Percentiles rank a stretch among this genome's conserved stretches.
These are phyloP conservation scores for Ustilago esculenta DNA, from an alignment of 1,284 basidiomycete species.

Conservation along the genomic window DNA sequence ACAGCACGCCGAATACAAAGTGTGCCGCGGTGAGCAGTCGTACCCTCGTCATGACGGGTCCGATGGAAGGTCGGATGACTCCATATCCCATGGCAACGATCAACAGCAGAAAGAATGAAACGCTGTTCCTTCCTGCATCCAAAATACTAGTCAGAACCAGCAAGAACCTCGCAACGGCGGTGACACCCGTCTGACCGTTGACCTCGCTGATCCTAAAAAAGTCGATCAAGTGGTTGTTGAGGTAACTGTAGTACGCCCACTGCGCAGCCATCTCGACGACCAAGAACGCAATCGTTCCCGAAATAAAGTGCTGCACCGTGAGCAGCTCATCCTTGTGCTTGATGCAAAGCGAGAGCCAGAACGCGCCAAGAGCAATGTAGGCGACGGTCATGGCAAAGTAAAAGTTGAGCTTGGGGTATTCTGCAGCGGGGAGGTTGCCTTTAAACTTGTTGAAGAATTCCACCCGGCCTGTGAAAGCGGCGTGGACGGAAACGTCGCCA, in stretches of 20 bases:
- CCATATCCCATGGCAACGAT: constrained; percentile 74
- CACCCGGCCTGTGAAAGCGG: constrained; percentile 82
- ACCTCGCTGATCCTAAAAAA: constrained; percentile 54
- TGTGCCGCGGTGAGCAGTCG: constrained; percentile 81
- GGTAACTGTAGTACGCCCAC: constrained; percentile 59
- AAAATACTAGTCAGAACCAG: constrained; percentile 72
- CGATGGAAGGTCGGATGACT: constrained; percentile 75
- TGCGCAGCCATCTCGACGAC: constrained; percentile 89
- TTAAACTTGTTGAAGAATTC: constrained; percentile 88
- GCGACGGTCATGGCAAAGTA: constrained; percentile 84
- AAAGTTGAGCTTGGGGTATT: constrained; percentile 98
- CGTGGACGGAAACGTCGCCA: constrained; percentile 70
- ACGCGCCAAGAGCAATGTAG: constrained; percentile 76
- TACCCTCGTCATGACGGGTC: constrained; percentile 80
- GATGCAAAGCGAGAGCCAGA: constrained; percentile 87
- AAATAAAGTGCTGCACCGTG: constrained; percentile 83
- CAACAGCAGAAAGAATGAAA: constrained; percentile 93
- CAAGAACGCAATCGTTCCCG: constrained; percentile 86
- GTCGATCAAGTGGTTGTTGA: constrained; percentile 60
- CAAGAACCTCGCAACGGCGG: constrained; percentile 53
- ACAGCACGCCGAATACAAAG: constrained; percentile 89
- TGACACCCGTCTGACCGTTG: constrained; percentile 44
- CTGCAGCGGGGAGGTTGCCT: constrained; percentile 87
- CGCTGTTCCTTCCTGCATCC: constrained; percentile 90
- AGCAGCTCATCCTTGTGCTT: constrained; percentile 77